phyloP scores from a whole-genome alignment of 208 protist species.

The Wallacemonas sp. region DNA sequence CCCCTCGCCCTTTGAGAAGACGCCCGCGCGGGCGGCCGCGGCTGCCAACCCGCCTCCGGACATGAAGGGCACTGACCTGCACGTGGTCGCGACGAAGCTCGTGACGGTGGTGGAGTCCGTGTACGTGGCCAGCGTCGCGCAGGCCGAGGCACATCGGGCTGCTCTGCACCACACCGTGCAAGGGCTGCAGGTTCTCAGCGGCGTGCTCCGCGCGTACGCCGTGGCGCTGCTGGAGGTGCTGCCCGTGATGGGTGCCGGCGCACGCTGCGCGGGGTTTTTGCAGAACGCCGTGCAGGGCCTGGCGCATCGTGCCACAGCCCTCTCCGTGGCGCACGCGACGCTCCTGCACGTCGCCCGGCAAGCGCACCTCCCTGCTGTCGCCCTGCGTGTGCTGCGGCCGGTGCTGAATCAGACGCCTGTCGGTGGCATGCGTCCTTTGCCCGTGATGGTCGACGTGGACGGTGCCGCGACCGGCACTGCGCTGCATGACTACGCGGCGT shows the following conservation, averaged over 20 bases:
- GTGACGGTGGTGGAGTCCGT: slow-evolving; percentile 12
- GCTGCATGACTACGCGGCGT: slow-evolving; percentile 42
- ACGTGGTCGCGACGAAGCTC: neutral
- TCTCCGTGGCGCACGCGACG: slow-evolving; percentile 44
- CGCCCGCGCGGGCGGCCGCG: neutral
- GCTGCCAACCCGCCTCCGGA: neutral
- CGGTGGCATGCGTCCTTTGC: slow-evolving; percentile 39
- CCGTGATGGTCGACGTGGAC: slow-evolving; percentile 19
- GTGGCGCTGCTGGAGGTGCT: slow-evolving; percentile 19
- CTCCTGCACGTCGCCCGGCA: slow-evolving; percentile 32
- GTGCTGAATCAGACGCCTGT: slow-evolving; percentile 23
- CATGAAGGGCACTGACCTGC: neutral
- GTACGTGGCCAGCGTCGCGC: slow-evolving; percentile 15
- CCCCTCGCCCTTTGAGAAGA: neutral
- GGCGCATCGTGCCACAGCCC: slow-evolving; percentile 15
- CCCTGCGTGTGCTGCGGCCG: slow-evolving; percentile 42
- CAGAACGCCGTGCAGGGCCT: slow-evolving; percentile 11
- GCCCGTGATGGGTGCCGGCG: slow-evolving; percentile 13
- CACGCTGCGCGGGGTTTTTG: slow-evolving; percentile 25
- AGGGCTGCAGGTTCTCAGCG: slow-evolving; percentile 38
- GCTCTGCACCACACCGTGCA: slow-evolving; percentile 24
- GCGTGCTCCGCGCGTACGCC: slow-evolving; percentile 56
- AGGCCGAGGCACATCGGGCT: slow-evolving; percentile 1
- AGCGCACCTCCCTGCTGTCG: slow-evolving; percentile 20
- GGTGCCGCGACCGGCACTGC: slow-evolving; percentile 38